Evolutionary conservation across 2,329 filamentous ascomycete genomes (phyloP), one percentile per base, ranked within the genome.

Genomic region (Arthrobotrys entomopaga): DNA sequence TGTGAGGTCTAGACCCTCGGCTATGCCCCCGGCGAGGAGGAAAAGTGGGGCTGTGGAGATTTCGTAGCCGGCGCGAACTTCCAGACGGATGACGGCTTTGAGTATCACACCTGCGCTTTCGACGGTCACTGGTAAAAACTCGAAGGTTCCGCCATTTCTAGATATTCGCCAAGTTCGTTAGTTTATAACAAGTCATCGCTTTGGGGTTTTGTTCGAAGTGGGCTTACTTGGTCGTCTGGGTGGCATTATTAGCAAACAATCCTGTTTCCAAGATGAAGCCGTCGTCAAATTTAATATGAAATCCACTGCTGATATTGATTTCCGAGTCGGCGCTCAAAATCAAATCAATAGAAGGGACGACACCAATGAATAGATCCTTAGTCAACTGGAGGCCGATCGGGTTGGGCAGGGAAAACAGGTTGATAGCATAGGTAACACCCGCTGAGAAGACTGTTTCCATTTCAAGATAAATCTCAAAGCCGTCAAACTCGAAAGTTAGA

Each of bases 81-180:
- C 83, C 1, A 87, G 73, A 3, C 84, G 83, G 0, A 88, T 81
- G 0, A 83, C 78, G 0, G 84, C 86, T 0, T 81, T 82, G 10
- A 88, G 79, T 0, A 83, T 77, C 0, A 82, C 82, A 69, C 81
- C 82, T 16, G 81, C 82, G 29, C 81, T 83, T 72, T 83, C 79
- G 40, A 87, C 79, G 0, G 81, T 85, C 2, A 88, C 84, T 0
- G 86, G 86, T 1, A 88, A 82, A 66, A 87, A 87, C 65, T 87
- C 85, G 69, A 87, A 87, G 10, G 82, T 79, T 0, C 84, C 86
- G 4, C 85, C 85, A 4, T 84, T 83, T 49, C 85, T 87, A 59
- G 43, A 57, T n/a, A 4, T 61, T 15, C n/a, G 34, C 8, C 2
- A 15, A 19, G 13, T 20, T 50, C 20, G 11, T 50, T 13, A 50